phyloP scores from a whole-genome alignment of 208 protist species.

The Porcisia hertigi region DNA sequence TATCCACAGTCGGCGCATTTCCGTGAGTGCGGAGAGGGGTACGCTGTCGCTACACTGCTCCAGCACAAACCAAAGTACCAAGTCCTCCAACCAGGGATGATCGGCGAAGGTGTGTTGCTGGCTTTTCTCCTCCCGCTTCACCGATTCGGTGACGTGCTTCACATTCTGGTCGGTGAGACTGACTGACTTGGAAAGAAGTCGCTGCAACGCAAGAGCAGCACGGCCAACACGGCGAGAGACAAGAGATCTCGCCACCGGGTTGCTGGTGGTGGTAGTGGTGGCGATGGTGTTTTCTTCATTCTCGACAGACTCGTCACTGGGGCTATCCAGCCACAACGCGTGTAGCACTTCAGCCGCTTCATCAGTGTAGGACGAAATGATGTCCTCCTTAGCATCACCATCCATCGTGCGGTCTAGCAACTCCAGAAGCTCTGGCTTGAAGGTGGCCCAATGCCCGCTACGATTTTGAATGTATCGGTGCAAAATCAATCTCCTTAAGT shows the following conservation, averaged over 20 bases:
- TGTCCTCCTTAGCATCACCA: background rate
- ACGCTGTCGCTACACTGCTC: constrained; percentile 78
- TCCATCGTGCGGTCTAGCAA: constrained; percentile 37
- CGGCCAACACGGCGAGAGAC: constrained; percentile 51
- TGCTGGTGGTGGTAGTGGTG: background rate
- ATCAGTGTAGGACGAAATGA: background rate
- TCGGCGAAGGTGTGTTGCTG: background rate
- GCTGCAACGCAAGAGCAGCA: constrained; percentile 44
- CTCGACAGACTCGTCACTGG: background rate
- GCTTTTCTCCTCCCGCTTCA: constrained; percentile 3
- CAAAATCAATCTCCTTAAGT: constrained; percentile 43
- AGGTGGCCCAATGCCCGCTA: constrained; percentile 65
- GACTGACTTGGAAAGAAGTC: constrained; percentile 2
- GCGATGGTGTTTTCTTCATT: background rate
- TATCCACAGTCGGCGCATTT: constrained; percentile 24
- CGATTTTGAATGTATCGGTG: constrained; percentile 88
- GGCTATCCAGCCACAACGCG: constrained; percentile 14
- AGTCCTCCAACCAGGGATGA: constrained; percentile 24
- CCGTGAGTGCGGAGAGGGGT: constrained; percentile 25
- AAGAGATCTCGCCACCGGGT: constrained; percentile 33
- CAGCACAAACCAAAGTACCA: constrained; percentile 73
- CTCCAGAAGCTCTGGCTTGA: constrained; percentile 45
- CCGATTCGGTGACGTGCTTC: background rate
- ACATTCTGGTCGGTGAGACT: background rate
- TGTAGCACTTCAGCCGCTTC: constrained; percentile 7